Evolutionary conservation across 2,329 filamentous ascomycete species (phyloP).

Genomic region (Leptoxyphium fumago): DNA sequence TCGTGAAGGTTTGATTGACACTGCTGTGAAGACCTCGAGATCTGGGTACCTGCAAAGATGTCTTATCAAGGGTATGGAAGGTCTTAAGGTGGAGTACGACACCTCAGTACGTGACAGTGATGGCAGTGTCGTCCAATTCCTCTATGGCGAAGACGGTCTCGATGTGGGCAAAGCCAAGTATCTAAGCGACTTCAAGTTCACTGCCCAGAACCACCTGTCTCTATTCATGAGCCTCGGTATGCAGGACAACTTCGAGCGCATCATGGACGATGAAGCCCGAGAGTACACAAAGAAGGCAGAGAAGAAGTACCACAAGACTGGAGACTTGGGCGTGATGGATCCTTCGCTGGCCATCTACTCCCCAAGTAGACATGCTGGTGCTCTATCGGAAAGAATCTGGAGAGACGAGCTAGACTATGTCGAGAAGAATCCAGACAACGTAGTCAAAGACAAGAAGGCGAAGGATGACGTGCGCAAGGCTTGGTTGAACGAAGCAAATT

Average conservation of each 20-base stretch:
- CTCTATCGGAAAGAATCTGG: constrained; percentile 79
- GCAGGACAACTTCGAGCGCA: constrained; percentile 31
- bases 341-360: constrained; percentile 60
- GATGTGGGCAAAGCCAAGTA: constrained; percentile 93
- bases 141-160: constrained; percentile 92
- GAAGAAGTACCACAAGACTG: constrained; percentile 66
- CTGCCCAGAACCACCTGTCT: constrained; percentile 72
- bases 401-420: constrained; percentile 58
- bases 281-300: constrained; percentile 51
- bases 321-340: constrained; percentile 52
- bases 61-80: constrained; percentile 97
- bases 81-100: constrained; percentile 81
- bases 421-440: constrained; percentile 53
- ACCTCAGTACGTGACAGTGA: constrained; percentile 88
- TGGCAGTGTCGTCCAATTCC: constrained; percentile 81
- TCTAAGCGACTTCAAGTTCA: constrained; percentile 76
- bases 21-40: constrained; percentile 92
- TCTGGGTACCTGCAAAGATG: constrained; percentile 94
- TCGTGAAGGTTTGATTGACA: constrained; percentile 95
- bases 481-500: background rate
- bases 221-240: constrained; percentile 65
- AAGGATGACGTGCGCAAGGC: constrained; percentile 23
- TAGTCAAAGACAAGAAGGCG: constrained; percentile 47
- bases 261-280: constrained; percentile 52
- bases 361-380: constrained; percentile 65